Evolutionary conservation across 305 asterid genomes (phyloP), one percentile per base, ranked within the genome.

Genomic region (Fraxinus sp.): DNA sequence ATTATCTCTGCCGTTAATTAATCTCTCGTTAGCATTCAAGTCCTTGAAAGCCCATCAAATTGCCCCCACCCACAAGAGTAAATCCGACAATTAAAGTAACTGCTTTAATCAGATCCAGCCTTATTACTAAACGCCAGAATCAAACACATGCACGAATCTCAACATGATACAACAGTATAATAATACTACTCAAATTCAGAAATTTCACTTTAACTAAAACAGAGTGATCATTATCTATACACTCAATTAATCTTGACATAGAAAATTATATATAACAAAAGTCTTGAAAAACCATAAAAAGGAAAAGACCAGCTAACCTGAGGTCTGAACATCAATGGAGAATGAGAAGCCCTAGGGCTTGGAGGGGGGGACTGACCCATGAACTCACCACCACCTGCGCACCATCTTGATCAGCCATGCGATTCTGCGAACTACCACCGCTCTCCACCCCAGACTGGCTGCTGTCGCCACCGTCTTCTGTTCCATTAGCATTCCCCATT

Each of bases 311-410:
- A 64, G 89, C 99, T 62, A 57, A 90, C 99, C 98, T 95, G 97
- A 70, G 99, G 98, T 82, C 92, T 87, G 82, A 95, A 95, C 94
- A 94, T 88, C 87, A 95, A 52, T 72, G 99, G 99, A 2, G 98
- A 90, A 36, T 88, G 95, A 77, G 98, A 88, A 86, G 94, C 95
- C 91, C 98, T 93, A 62, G 99, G 99, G 85, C 99, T 94, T 20
- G 97, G 86, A 78, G 97, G 99, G 32, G 99, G 97, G 0, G 97
- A 92, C 82, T 92, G 97, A 57, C 93, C 97, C 93, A 93, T 89
- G 77, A 83, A 84, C 81, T 91, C 93, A 1, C 85, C 86, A 49
- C 62, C 87, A 64, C n/a, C 24, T 81, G 88, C 74, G 82, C 86
- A 79, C 52, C 86, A 36, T 86, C 91, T 46, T 73, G 86, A 66